Conservation (phyloP, 768 basidiomycete species). For the Pleurotus salmoneostramineus region DNA sequence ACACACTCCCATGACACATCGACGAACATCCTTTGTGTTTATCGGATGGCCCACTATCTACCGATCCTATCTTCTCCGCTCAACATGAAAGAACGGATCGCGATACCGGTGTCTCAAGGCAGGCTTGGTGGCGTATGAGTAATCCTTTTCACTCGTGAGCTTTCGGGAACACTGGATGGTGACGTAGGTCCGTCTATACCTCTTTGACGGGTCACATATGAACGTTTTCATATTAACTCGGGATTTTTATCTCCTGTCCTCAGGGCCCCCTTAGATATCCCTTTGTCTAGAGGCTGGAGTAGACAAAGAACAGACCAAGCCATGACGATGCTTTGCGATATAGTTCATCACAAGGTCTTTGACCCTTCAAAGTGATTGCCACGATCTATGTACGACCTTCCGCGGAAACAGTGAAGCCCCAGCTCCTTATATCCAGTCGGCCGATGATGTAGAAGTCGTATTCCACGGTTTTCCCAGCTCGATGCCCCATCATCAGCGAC, state of each 20-base stretch:
- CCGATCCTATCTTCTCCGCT: slow-evolving; percentile 4
- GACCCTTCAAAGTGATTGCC: too few relatives aligned
- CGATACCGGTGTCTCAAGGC: slow-evolving; percentile 3
- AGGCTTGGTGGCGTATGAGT: background rate
- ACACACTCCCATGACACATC: background rate
- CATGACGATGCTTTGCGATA: too few relatives aligned
- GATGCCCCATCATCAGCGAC: background rate
- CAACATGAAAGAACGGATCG: background rate
- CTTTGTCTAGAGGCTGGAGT: too few relatives aligned
- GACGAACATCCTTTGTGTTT: background rate
- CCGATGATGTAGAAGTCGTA: background rate
- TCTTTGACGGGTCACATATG: background rate
- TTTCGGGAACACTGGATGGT: background rate
- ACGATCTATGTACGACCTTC: too few relatives aligned
- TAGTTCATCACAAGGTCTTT: too few relatives aligned
- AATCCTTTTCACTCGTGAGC: background rate
- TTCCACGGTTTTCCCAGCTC: background rate
- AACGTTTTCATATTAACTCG: background rate
- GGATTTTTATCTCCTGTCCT: background rate
- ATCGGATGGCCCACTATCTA: slow-evolving; percentile 2
- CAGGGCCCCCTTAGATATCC: background rate
- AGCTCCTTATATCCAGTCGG: background rate
- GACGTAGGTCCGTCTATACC: background rate
- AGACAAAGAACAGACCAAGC: too few relatives aligned
- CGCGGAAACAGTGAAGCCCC: background rate